Evolutionary conservation across 345 rosid species (phyloP), one percentile per base, ranked within the genome.

Genomic region (Punica granatum): DNA sequence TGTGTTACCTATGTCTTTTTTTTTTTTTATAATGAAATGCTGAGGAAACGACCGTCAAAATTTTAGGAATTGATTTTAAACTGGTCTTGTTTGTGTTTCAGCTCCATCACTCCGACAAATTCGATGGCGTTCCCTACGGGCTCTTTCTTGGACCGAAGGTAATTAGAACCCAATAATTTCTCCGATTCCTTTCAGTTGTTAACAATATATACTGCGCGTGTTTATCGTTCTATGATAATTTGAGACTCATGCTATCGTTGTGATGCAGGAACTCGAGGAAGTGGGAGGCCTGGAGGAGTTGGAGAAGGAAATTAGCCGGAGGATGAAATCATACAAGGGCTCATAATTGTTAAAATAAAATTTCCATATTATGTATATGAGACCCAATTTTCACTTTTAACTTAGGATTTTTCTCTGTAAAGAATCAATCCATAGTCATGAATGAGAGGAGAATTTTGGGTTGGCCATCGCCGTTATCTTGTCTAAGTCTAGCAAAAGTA

Each of bases 111-210:
- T 79, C 96, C 19, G 92, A 88, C 31, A 93, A 89, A 72, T 90
- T 93, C 78, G 60, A 70, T 4, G 99, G 99, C 36, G 90, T 90
- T 7, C 99, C 99, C 33, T 93, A 90, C 61, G 99, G 99, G 43
- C 76, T 93, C 77, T 93, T 93, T 69, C 79, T 93, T 28, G 99
- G 97, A 61, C 97, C 96, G 4, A 86, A 79, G 90, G 98, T 82
- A 23, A 46, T 5, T 37, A 37, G 41, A 37, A 11, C 41, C 6
- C 41, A 5, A 37, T n/a, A n/a, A n/a, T n/a, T n/a, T n/a, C n/a
- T n/a, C n/a, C n/a, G n/a, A n/a, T n/a, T n/a, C n/a, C n/a, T n/a
- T n/a, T n/a, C n/a, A n/a, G n/a, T n/a, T n/a, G n/a, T n/a, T n/a
- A n/a, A n/a, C n/a, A n/a, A n/a, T n/a, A n/a, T n/a, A n/a, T n/a